phyloP scores from a whole-genome alignment of 352 stramenopile species.

The Phytophthora kernoviae region DNA sequence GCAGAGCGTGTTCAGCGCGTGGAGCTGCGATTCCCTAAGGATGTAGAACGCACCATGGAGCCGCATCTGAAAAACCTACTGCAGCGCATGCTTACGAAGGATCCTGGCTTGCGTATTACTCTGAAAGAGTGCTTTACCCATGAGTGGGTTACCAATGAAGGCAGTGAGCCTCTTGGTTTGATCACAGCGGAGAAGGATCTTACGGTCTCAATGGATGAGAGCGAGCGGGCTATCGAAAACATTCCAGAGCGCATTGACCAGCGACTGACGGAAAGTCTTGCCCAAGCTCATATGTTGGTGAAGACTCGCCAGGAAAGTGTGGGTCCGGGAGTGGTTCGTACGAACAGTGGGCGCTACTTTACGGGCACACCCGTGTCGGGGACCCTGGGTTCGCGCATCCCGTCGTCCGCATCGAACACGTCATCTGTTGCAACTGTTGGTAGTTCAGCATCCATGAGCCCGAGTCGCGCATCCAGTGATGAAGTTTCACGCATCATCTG shows the following conservation, averaged over 20 bases:
- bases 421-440: slow-evolving; percentile 42
- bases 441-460: slow-evolving; percentile 58
- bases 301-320: slow-evolving; percentile 68
- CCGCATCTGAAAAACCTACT: slow-evolving; percentile 92
- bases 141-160: slow-evolving; percentile 94
- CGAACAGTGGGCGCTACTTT: slow-evolving; percentile 53
- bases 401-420: slow-evolving; percentile 43
- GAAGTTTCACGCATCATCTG: slow-evolving; percentile 83
- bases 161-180: slow-evolving; percentile 78
- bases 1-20: slow-evolving; percentile 86
- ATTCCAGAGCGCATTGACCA: slow-evolving; percentile 87
- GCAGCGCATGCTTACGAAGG: slow-evolving; percentile 91
- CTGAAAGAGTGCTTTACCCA: slow-evolving; percentile 88
- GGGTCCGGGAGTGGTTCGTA: slow-evolving; percentile 45
- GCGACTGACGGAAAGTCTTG: slow-evolving; percentile 72
- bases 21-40: slow-evolving; percentile 85
- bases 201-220: slow-evolving; percentile 85
- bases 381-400: slow-evolving; percentile 56
- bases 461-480: slow-evolving; percentile 64
- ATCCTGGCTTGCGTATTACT: slow-evolving; percentile 79
- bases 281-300: slow-evolving; percentile 77
- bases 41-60: slow-evolving; percentile 74
- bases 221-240: slow-evolving; percentile 84
- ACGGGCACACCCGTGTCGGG: slow-evolving; percentile 38
- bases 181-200: slow-evolving; percentile 59